A percentile compares a stretch with the other conserved stretches of the same genome.
Evolutionary conservation across 2,329 filamentous ascomycete species (phyloP).

Genomic region (Chrysosporium keratinophilum): DNA sequence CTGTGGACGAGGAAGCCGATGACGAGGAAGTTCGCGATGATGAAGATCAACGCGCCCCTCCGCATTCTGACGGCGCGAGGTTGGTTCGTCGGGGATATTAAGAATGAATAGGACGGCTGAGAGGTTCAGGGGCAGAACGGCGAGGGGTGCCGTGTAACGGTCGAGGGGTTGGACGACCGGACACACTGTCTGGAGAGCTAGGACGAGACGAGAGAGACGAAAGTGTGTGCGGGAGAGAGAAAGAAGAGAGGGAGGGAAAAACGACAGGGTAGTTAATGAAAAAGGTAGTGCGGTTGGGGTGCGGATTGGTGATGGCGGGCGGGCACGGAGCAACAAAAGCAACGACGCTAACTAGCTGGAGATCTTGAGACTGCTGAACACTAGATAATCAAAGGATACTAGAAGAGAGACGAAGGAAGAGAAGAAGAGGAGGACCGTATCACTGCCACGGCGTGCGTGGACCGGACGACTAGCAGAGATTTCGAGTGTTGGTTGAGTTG

Average conservation of each 20-base stretch:
- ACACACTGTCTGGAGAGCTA: background rate
- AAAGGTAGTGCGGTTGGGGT: background rate
- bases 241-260: background rate
- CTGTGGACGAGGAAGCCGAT: slow-evolving; percentile 54
- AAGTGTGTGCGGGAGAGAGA: background rate
- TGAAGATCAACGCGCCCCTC: slow-evolving; percentile 51
- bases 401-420: too few relatives aligned
- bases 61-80: slow-evolving; percentile 41
- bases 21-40: slow-evolving; percentile 54
- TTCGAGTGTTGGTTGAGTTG: too few relatives aligned
- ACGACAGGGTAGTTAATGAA: background rate
- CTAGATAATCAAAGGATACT: too few relatives aligned
- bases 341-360: too few relatives aligned
- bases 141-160: background rate
- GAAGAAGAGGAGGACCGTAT: too few relatives aligned
- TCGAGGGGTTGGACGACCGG: background rate
- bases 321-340: too few relatives aligned
- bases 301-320: too few relatives aligned
- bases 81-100: background rate
- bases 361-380: too few relatives aligned
- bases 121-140: background rate
- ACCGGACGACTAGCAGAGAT: too few relatives aligned
- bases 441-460: too few relatives aligned
- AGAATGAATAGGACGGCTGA: background rate
- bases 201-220: background rate